Evolutionary conservation across 345 rosid species (phyloP).

Genomic region (Physaria fendleri): DNA sequence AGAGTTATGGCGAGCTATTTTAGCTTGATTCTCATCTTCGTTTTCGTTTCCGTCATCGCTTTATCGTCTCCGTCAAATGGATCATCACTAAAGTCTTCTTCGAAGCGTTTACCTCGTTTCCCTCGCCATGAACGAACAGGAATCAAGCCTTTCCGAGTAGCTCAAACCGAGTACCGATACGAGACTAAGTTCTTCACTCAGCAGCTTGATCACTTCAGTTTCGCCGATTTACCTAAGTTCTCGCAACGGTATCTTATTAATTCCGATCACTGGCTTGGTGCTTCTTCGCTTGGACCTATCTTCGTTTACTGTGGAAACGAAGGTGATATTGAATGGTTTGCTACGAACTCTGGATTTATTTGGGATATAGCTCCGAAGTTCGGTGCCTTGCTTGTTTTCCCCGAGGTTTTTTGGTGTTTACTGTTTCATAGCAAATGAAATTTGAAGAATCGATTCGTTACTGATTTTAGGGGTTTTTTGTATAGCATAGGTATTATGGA

Average conservation of each 20-base stretch:
- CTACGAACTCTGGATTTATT: constrained; percentile 61
- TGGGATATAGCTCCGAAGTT: constrained; percentile 81
- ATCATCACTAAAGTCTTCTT: constrained; percentile 18
- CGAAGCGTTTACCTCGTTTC: constrained; percentile 32
- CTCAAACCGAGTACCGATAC: constrained; percentile 34
- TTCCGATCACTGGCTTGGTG: constrained; percentile 61
- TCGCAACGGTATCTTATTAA: constrained; percentile 61
- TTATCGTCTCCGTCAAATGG: constrained; percentile 11
- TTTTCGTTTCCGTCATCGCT: constrained; percentile 15
- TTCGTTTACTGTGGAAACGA: constrained; percentile 87
- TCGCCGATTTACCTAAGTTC: constrained; percentile 52
- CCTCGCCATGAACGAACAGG: constrained; percentile 17
- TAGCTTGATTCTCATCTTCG: constrained; percentile 2
- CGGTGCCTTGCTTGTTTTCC: constrained; percentile 76
- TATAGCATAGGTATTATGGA: constrained; percentile 81
- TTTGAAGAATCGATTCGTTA: background rate
- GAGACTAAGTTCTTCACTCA: constrained; percentile 58
- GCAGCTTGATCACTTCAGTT: constrained; percentile 77
- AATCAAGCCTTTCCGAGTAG: background rate
- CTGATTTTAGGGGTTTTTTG: constrained; percentile 13
- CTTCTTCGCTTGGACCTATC: constrained; percentile 54
- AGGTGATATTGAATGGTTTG: constrained; percentile 86
- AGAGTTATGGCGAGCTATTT: constrained; percentile 32
- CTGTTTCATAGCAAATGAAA: background rate
- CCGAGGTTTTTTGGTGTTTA: constrained; percentile 42